phyloP scores from a whole-genome alignment of 2,329 filamentous ascomycete genomes.

The Pseudophaeomoniella oleicola region DNA sequence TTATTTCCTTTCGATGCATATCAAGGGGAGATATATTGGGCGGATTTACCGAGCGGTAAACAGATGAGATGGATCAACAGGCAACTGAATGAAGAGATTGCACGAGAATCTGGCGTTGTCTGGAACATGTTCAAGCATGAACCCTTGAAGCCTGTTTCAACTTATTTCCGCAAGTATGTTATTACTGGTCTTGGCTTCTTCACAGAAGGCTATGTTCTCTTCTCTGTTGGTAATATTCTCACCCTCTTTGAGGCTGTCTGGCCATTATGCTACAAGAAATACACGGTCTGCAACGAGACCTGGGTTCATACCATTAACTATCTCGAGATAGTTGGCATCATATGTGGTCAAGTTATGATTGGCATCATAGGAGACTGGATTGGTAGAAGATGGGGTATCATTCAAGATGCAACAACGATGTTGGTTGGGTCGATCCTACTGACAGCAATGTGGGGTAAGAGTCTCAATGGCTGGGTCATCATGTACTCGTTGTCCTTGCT shows the following conservation, averaged over 20 bases:
- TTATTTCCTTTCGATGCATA: too few relatives aligned
- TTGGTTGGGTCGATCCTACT: conserved; percentile 84
- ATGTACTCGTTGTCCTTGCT: conserved; percentile 93
- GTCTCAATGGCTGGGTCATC: conserved; percentile 86
- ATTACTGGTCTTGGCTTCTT: conserved; percentile 84
- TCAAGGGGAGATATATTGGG: conserved; percentile 83
- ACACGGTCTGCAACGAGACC: conserved; percentile 54
- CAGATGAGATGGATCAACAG: conserved; percentile 60
- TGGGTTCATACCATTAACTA: conserved; percentile 82
- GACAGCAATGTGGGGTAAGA: conserved; percentile 76
- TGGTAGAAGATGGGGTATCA: conserved; percentile 85
- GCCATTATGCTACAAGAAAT: conserved; percentile 59
- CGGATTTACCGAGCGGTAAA: conserved; percentile 59
- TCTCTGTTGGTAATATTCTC: conserved; percentile 88
- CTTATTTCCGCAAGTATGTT: conserved; percentile 82
- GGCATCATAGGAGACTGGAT: conserved; percentile 68
- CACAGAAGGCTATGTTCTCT: conserved; percentile 88
- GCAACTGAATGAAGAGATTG: conserved; percentile 56
- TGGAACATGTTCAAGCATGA: conserved; percentile 75
- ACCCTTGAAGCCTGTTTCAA: conserved; percentile 64
- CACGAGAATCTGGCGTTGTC: conserved; percentile 50
- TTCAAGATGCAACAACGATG: conserved; percentile 92
- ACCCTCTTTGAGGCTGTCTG: conserved; percentile 67
- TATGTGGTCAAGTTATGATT: conserved; percentile 78
- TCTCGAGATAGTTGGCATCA: conserved; percentile 87